Evolutionary conservation across 345 rosid species (phyloP).

Genomic region (Gossypium anomalum): DNA sequence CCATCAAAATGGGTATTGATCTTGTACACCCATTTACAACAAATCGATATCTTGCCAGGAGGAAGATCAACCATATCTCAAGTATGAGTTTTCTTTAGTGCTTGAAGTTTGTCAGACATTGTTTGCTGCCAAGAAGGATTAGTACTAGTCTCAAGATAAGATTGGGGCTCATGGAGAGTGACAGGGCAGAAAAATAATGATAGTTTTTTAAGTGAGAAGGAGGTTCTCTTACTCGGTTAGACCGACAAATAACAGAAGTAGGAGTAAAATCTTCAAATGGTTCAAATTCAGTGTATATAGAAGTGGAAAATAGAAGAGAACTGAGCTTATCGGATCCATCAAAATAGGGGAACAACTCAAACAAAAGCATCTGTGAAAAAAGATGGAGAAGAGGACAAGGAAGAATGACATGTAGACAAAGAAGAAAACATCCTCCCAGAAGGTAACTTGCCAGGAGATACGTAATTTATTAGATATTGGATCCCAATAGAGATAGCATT

Average conservation of each 20-base stretch:
- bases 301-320: background rate
- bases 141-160: background rate
- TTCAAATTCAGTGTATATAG: background rate
- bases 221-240: background rate
- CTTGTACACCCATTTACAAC: too few species aligned
- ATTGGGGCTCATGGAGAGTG: background rate
- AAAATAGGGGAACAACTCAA: background rate
- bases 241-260: background rate
- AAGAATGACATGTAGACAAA: background rate
- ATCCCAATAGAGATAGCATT: background rate
- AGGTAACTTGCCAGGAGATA: background rate
- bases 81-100: too few species aligned
- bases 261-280: background rate
- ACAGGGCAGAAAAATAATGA: background rate
- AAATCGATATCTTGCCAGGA: fast-evolving
- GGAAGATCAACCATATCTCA: too few species aligned
- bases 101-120: too few species aligned
- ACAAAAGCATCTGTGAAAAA: background rate
- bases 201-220: background rate
- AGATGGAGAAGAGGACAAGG: background rate
- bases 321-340: background rate
- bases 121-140: too few species aligned
- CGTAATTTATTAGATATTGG: background rate
- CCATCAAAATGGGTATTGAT: too few species aligned
- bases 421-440: background rate